These are phyloP conservation scores for Podaxis rugospora DNA, from an alignment of 768 basidiomycete genomes.

Conservation along the genomic window DNA sequence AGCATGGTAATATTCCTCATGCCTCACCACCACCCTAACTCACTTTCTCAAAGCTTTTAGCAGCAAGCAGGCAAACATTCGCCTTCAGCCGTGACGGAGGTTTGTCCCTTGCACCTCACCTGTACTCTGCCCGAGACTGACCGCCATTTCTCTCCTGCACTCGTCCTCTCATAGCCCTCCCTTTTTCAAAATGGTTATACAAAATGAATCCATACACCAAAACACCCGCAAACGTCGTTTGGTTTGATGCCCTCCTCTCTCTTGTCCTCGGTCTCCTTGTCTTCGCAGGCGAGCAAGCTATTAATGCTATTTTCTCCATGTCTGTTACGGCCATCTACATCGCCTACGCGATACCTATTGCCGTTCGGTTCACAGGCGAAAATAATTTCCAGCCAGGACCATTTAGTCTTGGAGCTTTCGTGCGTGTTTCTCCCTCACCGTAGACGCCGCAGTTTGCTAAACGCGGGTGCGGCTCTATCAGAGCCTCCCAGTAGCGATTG, in stretches of 20 bases:
- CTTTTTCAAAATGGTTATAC: constrained; percentile 58
- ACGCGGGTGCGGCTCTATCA: constrained; percentile 17
- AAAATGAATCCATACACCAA: constrained; percentile 49
- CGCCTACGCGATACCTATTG: constrained; percentile 53
- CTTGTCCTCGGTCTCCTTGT: constrained; percentile 52
- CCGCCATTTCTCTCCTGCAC: neutral
- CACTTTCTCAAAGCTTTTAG: constrained; percentile 18
- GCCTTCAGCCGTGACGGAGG: constrained; percentile 67
- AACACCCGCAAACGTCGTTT: constrained; percentile 59
- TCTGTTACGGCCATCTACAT: constrained; percentile 41
- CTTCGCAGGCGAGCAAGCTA: constrained; percentile 57
- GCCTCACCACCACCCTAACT: neutral
- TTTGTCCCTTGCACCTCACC: constrained; percentile 11
- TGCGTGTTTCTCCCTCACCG: constrained; percentile 12
- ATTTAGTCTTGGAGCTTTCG: constrained; percentile 42
- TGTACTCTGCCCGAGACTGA: neutral
- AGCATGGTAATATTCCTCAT: constrained; percentile 34
- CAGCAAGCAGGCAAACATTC: constrained; percentile 54
- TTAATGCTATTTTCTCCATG: constrained; percentile 55
- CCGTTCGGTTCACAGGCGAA: constrained; percentile 40
- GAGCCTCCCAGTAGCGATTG: constrained; percentile 56
- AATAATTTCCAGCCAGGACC: constrained; percentile 54
- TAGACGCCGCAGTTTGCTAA: neutral
- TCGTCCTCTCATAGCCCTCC: constrained; percentile 35
- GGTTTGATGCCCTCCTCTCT: constrained; percentile 42